Percentiles rank a stretch among this genome's conserved stretches.
Conservation (phyloP, 2,329 filamentous ascomycete species). For the Diaporthe citri region DNA sequence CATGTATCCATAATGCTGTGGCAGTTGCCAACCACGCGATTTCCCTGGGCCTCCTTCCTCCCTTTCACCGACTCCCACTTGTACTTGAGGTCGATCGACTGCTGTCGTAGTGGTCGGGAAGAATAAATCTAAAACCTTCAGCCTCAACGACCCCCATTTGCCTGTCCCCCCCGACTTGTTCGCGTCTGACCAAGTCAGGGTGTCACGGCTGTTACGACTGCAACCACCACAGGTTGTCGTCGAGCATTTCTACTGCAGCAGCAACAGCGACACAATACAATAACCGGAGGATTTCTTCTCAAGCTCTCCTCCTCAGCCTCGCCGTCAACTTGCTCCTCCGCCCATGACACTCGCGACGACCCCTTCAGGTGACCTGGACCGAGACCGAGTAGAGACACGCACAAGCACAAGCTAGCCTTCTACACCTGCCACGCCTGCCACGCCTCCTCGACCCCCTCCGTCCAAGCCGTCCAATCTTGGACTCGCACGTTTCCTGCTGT, state of each 20-base stretch:
- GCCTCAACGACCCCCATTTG: conserved; percentile 1
- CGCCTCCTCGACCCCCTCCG: conserved; percentile 5
- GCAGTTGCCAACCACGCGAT: conserved; percentile 23
- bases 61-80: conserved; percentile 13
- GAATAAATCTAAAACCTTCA: conserved; percentile 20
- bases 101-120: neutral
- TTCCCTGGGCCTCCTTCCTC: neutral
- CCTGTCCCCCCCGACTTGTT: neutral
- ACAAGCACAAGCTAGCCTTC: conserved; percentile 4
- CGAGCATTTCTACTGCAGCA: neutral
- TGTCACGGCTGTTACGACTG: neutral
- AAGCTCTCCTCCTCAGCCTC: neutral
- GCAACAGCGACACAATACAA: neutral
- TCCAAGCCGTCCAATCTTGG: conserved; percentile 30
- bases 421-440: neutral
- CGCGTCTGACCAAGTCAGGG: neutral
- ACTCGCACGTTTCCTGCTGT: conserved; percentile 24
- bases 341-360: conserved; percentile 2
- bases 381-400: neutral
- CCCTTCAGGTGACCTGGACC: neutral
- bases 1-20: conserved; percentile 23
- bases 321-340: neutral
- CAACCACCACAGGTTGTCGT: neutral
- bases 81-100: neutral
- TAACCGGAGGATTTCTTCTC: neutral